Evolutionary conservation across 257 asterid genomes (phyloP).

Genomic region (Capsicum rhomboideum): DNA sequence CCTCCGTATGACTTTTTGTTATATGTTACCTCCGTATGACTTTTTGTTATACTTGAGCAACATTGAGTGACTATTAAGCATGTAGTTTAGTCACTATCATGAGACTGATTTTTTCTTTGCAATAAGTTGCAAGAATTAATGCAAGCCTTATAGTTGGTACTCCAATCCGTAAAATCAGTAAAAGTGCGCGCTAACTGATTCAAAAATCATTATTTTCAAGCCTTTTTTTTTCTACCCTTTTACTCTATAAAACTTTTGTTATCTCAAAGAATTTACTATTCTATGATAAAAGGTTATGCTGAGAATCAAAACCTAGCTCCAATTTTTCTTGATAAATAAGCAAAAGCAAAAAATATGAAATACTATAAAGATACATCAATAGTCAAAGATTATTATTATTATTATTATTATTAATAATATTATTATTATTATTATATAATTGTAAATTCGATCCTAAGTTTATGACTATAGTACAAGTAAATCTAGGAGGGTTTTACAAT

Average conservation of each 20-base stretch:
- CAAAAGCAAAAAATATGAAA: not conserved
- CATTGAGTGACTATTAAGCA: too few relatives aligned
- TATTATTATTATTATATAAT: not conserved
- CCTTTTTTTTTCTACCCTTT: not conserved
- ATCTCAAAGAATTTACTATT: not conserved
- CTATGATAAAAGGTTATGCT: not conserved
- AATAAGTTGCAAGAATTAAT: not conserved
- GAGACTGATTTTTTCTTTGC: too few relatives aligned
- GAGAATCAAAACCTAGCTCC: not conserved
- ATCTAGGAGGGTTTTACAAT: too few relatives aligned
- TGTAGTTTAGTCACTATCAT: too few relatives aligned
- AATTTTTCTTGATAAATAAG: not conserved
- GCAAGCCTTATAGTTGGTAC: not conserved
- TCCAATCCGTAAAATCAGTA: not conserved
- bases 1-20: too few relatives aligned
- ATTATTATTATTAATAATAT: too few relatives aligned
- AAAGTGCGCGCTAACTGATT: rapidly evolving
- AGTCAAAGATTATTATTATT: not conserved
- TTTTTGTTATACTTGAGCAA: too few relatives aligned
- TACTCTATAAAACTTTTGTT: not conserved
- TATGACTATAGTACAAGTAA: not conserved
- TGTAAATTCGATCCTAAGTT: not conserved
- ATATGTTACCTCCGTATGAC: too few relatives aligned
- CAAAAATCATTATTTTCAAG: too few relatives aligned
- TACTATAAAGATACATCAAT: not conserved